Evolutionary conservation across 192 early-diverging fungal species (phyloP).

Genomic region (Entrophospora sp.): DNA sequence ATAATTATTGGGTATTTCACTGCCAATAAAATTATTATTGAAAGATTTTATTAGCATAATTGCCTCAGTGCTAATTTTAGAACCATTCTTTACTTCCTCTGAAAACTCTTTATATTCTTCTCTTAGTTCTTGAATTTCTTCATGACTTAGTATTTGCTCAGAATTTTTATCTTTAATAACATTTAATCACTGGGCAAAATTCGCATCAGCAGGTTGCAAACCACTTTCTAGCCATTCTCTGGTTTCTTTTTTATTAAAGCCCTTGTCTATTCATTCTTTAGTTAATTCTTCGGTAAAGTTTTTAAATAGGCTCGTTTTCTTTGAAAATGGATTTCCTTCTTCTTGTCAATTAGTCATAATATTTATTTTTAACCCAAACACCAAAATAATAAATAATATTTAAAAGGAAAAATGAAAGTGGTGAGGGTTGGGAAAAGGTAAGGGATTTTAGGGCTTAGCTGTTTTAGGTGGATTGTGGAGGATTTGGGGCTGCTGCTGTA

Average conservation of each 20-base stretch:
- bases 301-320: no score
- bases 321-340: no score
- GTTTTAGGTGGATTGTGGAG: no score
- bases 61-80: background rate
- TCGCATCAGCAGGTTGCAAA: background rate
- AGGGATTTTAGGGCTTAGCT: no score
- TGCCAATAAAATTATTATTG: background rate
- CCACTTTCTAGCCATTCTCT: conserved; percentile 5
- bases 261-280: background rate
- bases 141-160: background rate
- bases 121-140: background rate
- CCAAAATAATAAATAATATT: no score
- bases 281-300: conserved; percentile 1
- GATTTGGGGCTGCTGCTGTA: no score
- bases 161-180: background rate
- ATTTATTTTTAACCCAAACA: no score
- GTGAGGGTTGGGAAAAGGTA: no score
- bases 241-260: conserved; percentile 3
- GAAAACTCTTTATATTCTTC: background rate
- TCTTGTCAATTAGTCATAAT: no score
- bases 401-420: no score
- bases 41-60: background rate
- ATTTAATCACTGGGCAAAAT: background rate
- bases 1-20: background rate
- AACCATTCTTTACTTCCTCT: no score